Evolutionary conservation across 495 filamentous ascomycete genomes (phyloP).

Genomic region (Stereocaulon alpinum): DNA sequence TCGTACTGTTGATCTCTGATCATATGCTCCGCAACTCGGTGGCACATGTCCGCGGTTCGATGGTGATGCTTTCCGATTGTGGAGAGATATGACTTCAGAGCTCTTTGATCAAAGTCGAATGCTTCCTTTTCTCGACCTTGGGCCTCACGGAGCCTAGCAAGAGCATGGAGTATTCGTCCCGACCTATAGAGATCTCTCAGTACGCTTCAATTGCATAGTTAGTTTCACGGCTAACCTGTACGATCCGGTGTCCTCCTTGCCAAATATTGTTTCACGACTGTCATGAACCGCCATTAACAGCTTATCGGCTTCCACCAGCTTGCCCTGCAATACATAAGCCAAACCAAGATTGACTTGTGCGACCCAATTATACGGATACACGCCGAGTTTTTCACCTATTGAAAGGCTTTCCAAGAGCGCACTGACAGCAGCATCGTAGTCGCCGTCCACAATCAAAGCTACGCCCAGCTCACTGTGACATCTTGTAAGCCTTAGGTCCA

Average conservation of each 20-base stretch:
- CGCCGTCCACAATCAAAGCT: background rate
- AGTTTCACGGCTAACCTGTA: slow-evolving; percentile 14
- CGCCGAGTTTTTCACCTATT: background rate
- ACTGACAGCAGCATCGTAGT: background rate
- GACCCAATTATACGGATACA: slow-evolving; percentile 7
- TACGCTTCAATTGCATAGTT: background rate
- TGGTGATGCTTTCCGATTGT: slow-evolving; percentile 26
- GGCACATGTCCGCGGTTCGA: slow-evolving; percentile 20
- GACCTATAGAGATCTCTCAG: slow-evolving; percentile 10
- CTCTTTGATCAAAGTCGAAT: slow-evolving; percentile 17
- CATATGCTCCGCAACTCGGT: slow-evolving; percentile 25
- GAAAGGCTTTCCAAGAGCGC: slow-evolving; percentile 1
- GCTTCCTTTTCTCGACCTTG: slow-evolving; percentile 21
- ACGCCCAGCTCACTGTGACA: slow-evolving; percentile 5
- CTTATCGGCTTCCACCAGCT: background rate
- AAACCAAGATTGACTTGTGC: background rate
- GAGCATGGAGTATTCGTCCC: slow-evolving; percentile 20
- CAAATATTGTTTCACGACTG: slow-evolving; percentile 1
- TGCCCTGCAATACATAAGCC: background rate
- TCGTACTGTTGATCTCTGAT: slow-evolving; percentile 17
- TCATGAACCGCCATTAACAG: background rate
- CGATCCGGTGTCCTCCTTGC: slow-evolving; percentile 16
- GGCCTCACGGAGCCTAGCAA: slow-evolving; percentile 14
- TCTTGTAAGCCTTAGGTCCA: slow-evolving; percentile 1
- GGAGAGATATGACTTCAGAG: slow-evolving; percentile 15